phyloP scores from a whole-genome alignment of 2,329 filamentous ascomycete species.

The Nemania diffusa region DNA sequence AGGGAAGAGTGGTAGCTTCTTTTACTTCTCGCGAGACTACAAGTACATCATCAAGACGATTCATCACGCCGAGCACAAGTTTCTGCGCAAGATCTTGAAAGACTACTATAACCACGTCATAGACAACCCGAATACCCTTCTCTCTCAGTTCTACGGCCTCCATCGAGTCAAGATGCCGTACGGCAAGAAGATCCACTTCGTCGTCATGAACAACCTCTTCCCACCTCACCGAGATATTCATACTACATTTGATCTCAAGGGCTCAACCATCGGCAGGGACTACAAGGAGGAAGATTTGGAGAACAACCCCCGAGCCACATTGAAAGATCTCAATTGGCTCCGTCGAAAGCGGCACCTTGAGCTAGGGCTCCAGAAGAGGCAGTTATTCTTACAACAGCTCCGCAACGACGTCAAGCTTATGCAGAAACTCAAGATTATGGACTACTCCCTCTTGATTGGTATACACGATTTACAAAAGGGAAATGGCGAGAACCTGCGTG shows the following conservation, averaged over 20 bases:
- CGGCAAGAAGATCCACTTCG: conserved; percentile 98
- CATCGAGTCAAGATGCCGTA: conserved; percentile 99
- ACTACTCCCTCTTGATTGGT: conserved; percentile 94
- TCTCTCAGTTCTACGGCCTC: conserved; percentile 97
- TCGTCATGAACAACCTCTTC: conserved; percentile 99
- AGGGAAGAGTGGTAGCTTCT: conserved; percentile 98
- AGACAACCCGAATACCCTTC: conserved; percentile 93
- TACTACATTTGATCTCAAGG: conserved; percentile 95
- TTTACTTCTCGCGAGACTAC: conserved; percentile 99
- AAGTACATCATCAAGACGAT: conserved; percentile 99
- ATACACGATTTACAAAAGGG: conserved; percentile 91
- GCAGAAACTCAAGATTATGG: conserved; percentile 94
- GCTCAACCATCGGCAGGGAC: conserved; percentile 92
- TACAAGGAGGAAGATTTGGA: conserved; percentile 88
- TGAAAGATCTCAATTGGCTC: conserved; percentile 98
- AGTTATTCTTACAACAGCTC: conserved; percentile 88
- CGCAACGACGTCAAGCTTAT: conserved; percentile 86
- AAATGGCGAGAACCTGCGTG: conserved; percentile 92
- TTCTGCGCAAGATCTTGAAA: conserved; percentile 82
- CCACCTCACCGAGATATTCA: conserved; percentile 98
- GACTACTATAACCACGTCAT: conserved; percentile 95
- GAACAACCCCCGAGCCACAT: conserved; percentile 87
- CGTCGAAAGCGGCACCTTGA: conserved; percentile 86
- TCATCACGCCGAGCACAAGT: conserved; percentile 93
- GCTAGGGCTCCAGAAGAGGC: conserved; percentile 88